phyloP scores from a whole-genome alignment of 225 moss, liverwort and hornwort species.

The Marchantia paleacea region DNA sequence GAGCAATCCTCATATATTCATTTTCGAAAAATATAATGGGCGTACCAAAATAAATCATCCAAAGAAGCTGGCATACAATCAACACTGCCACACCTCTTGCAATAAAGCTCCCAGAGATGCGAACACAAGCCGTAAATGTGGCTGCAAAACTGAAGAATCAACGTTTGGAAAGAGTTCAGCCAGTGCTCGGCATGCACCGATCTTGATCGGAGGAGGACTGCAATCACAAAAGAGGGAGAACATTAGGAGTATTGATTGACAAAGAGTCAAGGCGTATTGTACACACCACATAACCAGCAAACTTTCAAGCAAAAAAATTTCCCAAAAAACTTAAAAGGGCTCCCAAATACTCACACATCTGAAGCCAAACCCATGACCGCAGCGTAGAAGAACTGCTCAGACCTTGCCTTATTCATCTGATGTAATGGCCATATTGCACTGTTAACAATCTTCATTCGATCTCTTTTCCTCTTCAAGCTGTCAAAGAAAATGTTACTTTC shows the following conservation, averaged over 20 bases:
- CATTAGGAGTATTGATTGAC: not conserved
- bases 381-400: slow-evolving; percentile 80
- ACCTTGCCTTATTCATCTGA: slow-evolving; percentile 70
- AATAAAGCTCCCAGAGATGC: slow-evolving; percentile 59
- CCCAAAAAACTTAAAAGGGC: not conserved
- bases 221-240: slow-evolving; percentile 19
- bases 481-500: not conserved
- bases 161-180: slow-evolving; percentile 71
- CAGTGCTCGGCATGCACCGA: slow-evolving; percentile 85
- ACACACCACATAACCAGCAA: not conserved
- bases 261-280: not conserved
- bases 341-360: slow-evolving; percentile 55
- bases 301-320: not conserved
- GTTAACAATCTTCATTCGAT: not conserved
- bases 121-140: slow-evolving; percentile 61
- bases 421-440: not conserved
- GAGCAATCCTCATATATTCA: not conserved
- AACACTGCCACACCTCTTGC: slow-evolving; percentile 53
- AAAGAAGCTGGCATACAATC: not conserved
- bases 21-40: not conserved
- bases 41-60: not conserved
- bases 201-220: slow-evolving; percentile 83
- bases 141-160: slow-evolving; percentile 51
- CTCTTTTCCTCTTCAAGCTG: not conserved
- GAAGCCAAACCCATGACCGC: slow-evolving; percentile 70